Conservation (phyloP, 2,329 filamentous ascomycete genomes). For the Cladosporium oxysporum region DNA sequence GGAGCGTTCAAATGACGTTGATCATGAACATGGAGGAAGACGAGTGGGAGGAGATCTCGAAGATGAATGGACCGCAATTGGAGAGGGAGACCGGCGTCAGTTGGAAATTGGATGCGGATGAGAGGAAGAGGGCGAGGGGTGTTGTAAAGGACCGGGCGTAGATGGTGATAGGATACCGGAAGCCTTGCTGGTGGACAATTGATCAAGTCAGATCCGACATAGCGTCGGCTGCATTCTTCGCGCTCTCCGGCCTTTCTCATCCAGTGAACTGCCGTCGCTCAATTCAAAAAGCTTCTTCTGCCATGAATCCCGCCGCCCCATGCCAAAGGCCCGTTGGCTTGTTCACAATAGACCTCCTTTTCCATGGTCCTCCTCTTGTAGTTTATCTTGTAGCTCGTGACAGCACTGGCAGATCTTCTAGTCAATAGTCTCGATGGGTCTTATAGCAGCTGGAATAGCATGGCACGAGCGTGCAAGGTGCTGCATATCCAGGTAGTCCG, state of each 20-base stretch:
- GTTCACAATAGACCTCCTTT: neutral
- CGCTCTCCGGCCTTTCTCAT: neutral
- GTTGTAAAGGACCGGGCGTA: constrained; percentile 27
- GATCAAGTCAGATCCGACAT: neutral
- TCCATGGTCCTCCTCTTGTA: neutral
- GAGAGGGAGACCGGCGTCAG: constrained; percentile 64
- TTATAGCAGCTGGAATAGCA: no score
- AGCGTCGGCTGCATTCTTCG: neutral
- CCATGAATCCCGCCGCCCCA: neutral
- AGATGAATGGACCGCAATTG: constrained; percentile 48
- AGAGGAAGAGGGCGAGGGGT: constrained; percentile 69
- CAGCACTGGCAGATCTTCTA: neutral
- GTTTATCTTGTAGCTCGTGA: neutral
- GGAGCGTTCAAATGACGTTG: constrained; percentile 77
- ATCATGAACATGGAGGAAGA: constrained; percentile 94
- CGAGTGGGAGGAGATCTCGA: constrained; percentile 75
- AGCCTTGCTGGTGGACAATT: neutral
- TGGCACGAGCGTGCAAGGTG: neutral
- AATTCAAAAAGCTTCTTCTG: neutral
- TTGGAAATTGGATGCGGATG: constrained; percentile 72
- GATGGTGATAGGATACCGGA: neutral
- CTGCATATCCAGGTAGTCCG: neutral
- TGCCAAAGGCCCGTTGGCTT: neutral
- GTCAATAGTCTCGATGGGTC: no score
- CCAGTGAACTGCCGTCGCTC: neutral